phyloP scores from a whole-genome alignment of 768 basidiomycete genomes.

The Boletus reticulatus region DNA sequence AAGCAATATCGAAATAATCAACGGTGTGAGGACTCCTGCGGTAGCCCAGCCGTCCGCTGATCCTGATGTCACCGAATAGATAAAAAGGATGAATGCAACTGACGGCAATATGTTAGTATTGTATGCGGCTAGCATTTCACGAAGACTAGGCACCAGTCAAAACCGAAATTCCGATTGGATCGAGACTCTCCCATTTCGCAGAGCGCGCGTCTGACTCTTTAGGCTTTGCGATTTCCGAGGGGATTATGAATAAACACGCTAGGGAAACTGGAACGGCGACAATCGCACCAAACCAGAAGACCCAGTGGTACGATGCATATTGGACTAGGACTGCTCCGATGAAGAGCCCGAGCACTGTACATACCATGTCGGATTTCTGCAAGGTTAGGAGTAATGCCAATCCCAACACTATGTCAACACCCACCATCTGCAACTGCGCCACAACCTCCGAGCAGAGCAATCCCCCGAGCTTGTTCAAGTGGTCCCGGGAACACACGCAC shows the following conservation, averaged over 20 bases:
- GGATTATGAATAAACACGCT: constrained; percentile 35
- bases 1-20: constrained; percentile 44
- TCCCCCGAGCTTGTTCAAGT: constrained; percentile 44
- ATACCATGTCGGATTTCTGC: neutral
- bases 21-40: constrained; percentile 42
- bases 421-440: constrained; percentile 46
- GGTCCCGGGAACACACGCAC: constrained; percentile 50
- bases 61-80: constrained; percentile 45
- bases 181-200: constrained; percentile 32
- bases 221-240: constrained; percentile 16
- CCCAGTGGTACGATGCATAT: constrained; percentile 45
- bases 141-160: constrained; percentile 32
- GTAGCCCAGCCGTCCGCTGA: constrained; percentile 49
- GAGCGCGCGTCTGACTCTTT: neutral
- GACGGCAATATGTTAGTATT: neutral
- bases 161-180: constrained; percentile 38
- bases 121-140: neutral
- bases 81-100: constrained; percentile 39
- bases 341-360: constrained; percentile 39
- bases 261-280: constrained; percentile 34
- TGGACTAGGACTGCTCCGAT: constrained; percentile 44
- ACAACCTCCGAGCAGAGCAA: constrained; percentile 45
- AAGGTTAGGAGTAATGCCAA: neutral
- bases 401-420: neutral
- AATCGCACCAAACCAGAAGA: constrained; percentile 48